phyloP scores from a whole-genome alignment of 1,284 basidiomycete species.

The Moesziomyces sp. region DNA sequence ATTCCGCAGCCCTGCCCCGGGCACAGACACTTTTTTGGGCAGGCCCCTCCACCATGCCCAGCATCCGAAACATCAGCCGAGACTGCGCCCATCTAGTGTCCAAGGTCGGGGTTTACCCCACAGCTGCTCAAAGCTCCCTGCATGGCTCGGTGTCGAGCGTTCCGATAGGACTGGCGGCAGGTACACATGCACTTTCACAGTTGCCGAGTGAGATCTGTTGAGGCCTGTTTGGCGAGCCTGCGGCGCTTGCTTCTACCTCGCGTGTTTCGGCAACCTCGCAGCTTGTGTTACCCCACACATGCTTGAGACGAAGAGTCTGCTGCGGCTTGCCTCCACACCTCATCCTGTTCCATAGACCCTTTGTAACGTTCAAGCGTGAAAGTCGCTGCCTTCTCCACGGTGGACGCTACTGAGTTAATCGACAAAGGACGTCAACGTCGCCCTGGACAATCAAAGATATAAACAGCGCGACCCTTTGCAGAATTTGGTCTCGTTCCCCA shows the following conservation, averaged over 20 bases:
- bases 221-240: background rate
- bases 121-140: background rate
- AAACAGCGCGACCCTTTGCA: too few species aligned
- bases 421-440: too few species aligned
- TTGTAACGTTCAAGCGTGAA: too few species aligned
- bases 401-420: too few species aligned
- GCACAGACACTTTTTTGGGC: background rate
- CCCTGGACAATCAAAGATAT: too few species aligned
- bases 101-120: background rate
- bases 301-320: too few species aligned
- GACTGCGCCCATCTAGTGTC: background rate
- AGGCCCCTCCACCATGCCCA: background rate
- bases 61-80: background rate
- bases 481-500: too few species aligned
- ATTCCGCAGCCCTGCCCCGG: background rate
- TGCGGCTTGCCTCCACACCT: too few species aligned
- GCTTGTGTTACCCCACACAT: background rate
- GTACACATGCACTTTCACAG: background rate
- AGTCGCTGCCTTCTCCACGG: too few species aligned
- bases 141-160: background rate
- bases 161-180: background rate
- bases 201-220: background rate
- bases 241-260: background rate
- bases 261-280: background rate
- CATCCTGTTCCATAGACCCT: too few species aligned